Evolutionary conservation across 345 rosid species (phyloP).

Genomic region (Ceriops decandra): DNA sequence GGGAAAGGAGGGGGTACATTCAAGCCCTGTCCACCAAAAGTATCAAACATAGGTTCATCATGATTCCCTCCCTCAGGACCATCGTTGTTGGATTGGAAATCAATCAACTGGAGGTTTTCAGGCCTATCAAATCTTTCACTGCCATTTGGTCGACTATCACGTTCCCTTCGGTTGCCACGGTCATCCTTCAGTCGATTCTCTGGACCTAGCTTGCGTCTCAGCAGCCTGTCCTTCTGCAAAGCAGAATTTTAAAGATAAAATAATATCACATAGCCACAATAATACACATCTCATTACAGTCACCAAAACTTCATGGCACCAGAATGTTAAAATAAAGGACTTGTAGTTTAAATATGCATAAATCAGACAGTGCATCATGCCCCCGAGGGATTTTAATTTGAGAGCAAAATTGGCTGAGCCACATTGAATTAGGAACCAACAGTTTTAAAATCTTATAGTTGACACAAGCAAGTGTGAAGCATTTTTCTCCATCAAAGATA

Average conservation of each 20-base stretch:
- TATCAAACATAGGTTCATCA: conserved; percentile 66
- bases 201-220: conserved; percentile 60
- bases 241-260: neutral
- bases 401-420: too few species aligned
- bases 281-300: neutral
- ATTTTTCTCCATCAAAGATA: neutral
- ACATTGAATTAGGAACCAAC: too few species aligned
- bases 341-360: neutral
- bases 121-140: conserved; percentile 71
- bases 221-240: conserved; percentile 69
- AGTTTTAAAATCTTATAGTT: too few species aligned
- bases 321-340: neutral
- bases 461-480: too few species aligned
- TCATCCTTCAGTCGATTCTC: conserved; percentile 84
- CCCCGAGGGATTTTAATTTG: neutral
- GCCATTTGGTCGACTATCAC: conserved; percentile 65
- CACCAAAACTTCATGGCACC: neutral
- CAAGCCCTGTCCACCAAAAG: conserved; percentile 77
- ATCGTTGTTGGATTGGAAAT: conserved; percentile 52
- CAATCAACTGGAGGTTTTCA: conserved; percentile 67
- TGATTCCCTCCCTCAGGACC: conserved; percentile 59
- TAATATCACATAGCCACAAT: neutral
- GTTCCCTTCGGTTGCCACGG: conserved; percentile 74
- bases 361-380: neutral
- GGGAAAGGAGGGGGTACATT: conserved; percentile 65